Percentiles rank a stretch among this genome's conserved stretches.
These are phyloP conservation scores for Candida chilensis DNA, from an alignment of 805 yeast species.

Conservation along the genomic window DNA sequence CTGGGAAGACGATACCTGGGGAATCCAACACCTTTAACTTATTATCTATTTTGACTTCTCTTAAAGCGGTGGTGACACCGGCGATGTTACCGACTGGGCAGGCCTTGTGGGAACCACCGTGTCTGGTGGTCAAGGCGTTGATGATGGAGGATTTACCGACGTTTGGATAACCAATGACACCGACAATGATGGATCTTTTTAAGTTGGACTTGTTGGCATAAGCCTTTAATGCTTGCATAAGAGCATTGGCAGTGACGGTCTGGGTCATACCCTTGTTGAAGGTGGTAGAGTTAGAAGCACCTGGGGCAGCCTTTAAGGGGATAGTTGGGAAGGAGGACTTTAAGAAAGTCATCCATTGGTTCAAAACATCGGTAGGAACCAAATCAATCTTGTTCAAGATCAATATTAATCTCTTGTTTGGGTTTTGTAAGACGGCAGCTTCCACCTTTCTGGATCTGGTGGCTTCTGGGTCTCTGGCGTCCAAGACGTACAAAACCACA, in stretches of 20 bases:
- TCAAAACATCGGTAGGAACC: slow-evolving; percentile 76
- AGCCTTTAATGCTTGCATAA: slow-evolving; percentile 75
- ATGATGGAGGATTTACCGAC: slow-evolving; percentile 95
- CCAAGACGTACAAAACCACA: slow-evolving; percentile 86
- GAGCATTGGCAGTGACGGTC: slow-evolving; percentile 59
- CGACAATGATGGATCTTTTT: slow-evolving; percentile 85
- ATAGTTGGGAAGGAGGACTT: slow-evolving; percentile 84
- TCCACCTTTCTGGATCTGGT: slow-evolving; percentile 91
- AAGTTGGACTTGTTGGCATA: slow-evolving; percentile 78
- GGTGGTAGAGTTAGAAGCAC: slow-evolving; percentile 58
- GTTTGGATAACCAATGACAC: slow-evolving; percentile 96
- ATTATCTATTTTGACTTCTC: slow-evolving; percentile 88
- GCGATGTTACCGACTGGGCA: slow-evolving; percentile 98
- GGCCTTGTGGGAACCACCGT: slow-evolving; percentile 61
- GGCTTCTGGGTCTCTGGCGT: slow-evolving; percentile 95
- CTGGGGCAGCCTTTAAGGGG: slow-evolving; percentile 74
- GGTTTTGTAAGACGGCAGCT: slow-evolving; percentile 73
- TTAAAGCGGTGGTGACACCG: slow-evolving; percentile 87
- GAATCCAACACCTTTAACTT: slow-evolving; percentile 86
- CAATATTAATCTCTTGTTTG: slow-evolving; percentile 76
- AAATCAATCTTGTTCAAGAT: slow-evolving; percentile 89
- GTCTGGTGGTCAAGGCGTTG: slow-evolving; percentile 79
- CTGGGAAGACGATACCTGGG: slow-evolving; percentile 96
- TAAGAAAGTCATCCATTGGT: slow-evolving; percentile 76
- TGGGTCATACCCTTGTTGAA: slow-evolving; percentile 71